A percentile compares a stretch with the other conserved stretches of the same genome.
Conservation (phyloP, 2,329 filamentous ascomycete genomes). For the Fusarium zealandicum region DNA sequence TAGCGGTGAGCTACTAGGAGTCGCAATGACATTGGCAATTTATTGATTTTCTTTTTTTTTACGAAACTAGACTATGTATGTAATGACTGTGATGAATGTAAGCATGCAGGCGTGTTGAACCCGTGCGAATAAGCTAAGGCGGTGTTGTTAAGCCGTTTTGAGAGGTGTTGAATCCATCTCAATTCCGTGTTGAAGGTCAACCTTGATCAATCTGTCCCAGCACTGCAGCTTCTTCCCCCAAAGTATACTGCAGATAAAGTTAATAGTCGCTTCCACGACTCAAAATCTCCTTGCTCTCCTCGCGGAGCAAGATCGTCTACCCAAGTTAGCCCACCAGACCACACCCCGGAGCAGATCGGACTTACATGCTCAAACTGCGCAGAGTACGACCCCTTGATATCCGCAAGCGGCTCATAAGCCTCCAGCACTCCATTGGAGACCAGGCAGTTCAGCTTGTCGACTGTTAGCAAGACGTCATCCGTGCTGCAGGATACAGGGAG, state of each 20-base stretch:
- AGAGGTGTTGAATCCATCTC: constrained; percentile 16
- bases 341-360: background rate
- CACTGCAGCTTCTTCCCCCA: too few species aligned
- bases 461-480: constrained; percentile 21
- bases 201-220: too few species aligned
- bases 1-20: too few species aligned
- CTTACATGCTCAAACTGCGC: constrained; percentile 68
- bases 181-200: constrained; percentile 20
- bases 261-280: constrained; percentile 62
- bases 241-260: background rate
- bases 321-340: constrained; percentile 2
- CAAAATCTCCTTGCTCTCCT: constrained; percentile 57
- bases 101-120: constrained; percentile 23
- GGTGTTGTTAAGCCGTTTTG: constrained; percentile 17
- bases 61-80: constrained; percentile 11
- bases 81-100: constrained; percentile 18
- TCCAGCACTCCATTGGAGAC: constrained; percentile 65
- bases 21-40: constrained; percentile 1
- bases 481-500: fast-evolving
- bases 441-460: constrained; percentile 61
- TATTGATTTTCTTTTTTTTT: too few species aligned
- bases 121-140: background rate
- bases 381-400: constrained; percentile 66
- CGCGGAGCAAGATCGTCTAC: constrained; percentile 57
- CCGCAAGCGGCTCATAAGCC: constrained; percentile 62